phyloP scores from a whole-genome alignment of 176 grass and related monocot species.

The sorghum (Sorghum bicolor) region Sorghum_bicolor_NCBIv3 NC_012877.2:56760501-56761000 shows the following conservation, averaged over 20 bases:
- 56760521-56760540: background rate
- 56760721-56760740: background rate
- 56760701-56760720: background rate
- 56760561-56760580: background rate
- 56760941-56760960: background rate
- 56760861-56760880: background rate
- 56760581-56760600: background rate
- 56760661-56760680: background rate
- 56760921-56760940: background rate
- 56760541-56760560: slow-evolving; percentile 7
- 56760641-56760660: background rate
- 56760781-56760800: background rate
- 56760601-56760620: background rate
- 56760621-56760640: background rate
- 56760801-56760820: background rate
- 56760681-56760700: background rate
- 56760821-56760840: background rate
- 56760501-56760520: background rate
- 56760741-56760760: background rate
- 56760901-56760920: background rate
- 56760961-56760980: no score
- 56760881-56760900: background rate
- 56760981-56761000: no score
- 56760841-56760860: background rate
- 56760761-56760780: background rate